A percentile compares a stretch with the other conserved stretches of the same genome.
phyloP scores from a whole-genome alignment of 106 monocot species.

The Dendrobium huoshanense region DNA sequence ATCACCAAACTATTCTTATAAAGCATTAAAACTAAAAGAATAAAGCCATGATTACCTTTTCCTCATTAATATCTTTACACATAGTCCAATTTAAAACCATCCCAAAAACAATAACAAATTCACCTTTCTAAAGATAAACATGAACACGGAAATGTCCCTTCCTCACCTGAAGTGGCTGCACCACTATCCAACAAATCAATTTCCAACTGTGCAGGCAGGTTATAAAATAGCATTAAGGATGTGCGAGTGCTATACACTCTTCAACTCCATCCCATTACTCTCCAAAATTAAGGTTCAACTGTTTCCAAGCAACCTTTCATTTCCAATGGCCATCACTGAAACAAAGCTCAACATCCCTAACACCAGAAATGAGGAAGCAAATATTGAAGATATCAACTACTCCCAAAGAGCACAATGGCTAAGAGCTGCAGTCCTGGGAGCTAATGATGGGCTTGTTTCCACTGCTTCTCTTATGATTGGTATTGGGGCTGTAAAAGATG shows the following conservation, averaged over 20 bases:
- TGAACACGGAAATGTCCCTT: conserved; percentile 1
- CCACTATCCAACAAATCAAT: background rate
- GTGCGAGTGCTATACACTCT: conserved; percentile 21
- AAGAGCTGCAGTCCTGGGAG: conserved; percentile 44
- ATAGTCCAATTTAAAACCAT: background rate
- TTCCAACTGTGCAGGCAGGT: background rate
- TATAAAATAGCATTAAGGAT: conserved; percentile 1
- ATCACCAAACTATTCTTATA: background rate
- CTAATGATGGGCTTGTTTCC: conserved; percentile 51
- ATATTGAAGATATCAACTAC: conserved; percentile 19
- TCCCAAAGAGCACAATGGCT: conserved; percentile 41
- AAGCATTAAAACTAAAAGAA: conserved; percentile 1
- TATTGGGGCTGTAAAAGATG: conserved; percentile 34
- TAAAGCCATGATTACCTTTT: background rate
- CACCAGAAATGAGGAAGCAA: background rate
- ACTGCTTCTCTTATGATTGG: conserved; percentile 54
- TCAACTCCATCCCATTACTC: background rate
- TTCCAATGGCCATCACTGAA: conserved; percentile 1
- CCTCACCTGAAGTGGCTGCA: background rate
- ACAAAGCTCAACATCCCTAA: conserved; percentile 7
- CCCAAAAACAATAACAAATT: background rate
- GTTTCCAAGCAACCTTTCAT: background rate
- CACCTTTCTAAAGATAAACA: background rate
- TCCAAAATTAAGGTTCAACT: too few relatives aligned
- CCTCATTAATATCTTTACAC: background rate